Percentiles rank a stretch among this genome's conserved stretches.
These are phyloP conservation scores for Stephania japonica DNA, from an alignment of 164 flowering plant species.

Conservation along the genomic window DNA sequence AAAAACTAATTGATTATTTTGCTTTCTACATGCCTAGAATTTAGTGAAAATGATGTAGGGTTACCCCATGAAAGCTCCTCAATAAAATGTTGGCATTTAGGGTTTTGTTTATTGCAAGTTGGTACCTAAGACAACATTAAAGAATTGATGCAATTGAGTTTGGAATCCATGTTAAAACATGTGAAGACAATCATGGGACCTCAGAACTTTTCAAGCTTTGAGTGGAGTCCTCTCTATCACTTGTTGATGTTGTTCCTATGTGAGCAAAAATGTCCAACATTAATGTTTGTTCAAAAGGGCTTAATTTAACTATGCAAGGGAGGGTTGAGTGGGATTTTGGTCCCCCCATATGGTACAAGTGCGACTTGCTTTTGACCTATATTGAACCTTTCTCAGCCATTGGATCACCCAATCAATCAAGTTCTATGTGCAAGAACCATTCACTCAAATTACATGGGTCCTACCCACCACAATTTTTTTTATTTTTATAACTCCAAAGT, in stretches of 20 bases:
- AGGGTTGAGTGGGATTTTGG: conserved; percentile 36
- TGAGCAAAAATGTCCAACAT: conserved; percentile 8
- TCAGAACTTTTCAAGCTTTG: conserved; percentile 16
- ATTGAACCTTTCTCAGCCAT: conserved; percentile 7
- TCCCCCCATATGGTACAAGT: conserved; percentile 23
- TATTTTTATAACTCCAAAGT: conserved; percentile 11
- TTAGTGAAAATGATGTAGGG: conserved; percentile 16
- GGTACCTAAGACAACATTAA: conserved; percentile 15
- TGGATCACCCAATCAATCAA: conserved; percentile 8
- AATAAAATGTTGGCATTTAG: conserved; percentile 1
- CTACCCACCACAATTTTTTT: neutral
- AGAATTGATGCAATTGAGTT: conserved; percentile 23
- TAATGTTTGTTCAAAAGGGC: neutral
- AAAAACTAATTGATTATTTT: neutral
- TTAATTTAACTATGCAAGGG: neutral
- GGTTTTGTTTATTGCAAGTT: conserved; percentile 14
- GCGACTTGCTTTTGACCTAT: conserved; percentile 18
- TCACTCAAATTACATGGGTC: conserved; percentile 10
- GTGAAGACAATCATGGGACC: conserved; percentile 49
- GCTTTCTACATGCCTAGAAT: conserved; percentile 17
- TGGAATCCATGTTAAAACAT: conserved; percentile 40
- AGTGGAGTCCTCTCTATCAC: conserved; percentile 22
- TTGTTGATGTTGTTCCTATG: conserved; percentile 18
- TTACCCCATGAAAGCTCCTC: conserved; percentile 7
- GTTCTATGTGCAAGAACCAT: conserved; percentile 15